Percentiles rank a stretch among this genome's conserved stretches.
Conservation (phyloP, 2,329 filamentous ascomycete genomes). For the Sporothrix phasma region DNA sequence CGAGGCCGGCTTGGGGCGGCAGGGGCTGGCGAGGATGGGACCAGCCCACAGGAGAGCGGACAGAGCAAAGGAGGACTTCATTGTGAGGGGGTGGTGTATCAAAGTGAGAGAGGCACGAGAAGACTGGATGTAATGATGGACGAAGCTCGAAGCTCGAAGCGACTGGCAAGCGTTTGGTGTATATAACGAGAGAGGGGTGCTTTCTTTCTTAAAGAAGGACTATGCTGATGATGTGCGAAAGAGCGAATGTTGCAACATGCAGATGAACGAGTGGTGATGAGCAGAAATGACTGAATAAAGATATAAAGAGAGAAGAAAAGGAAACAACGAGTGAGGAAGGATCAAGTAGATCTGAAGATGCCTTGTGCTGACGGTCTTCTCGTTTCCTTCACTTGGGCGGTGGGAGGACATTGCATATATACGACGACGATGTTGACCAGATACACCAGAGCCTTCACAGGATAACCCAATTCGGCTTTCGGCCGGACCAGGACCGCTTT, state of each 20-base stretch:
- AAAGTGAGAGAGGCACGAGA: background rate
- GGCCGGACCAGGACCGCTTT: background rate
- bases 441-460: no score
- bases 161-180: background rate
- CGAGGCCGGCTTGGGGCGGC: slow-evolving; percentile 2
- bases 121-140: background rate
- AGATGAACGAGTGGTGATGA: background rate
- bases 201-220: slow-evolving; percentile 4
- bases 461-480: background rate
- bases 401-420: background rate
- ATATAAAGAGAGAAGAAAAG: background rate
- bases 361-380: background rate
- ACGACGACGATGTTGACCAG: background rate
- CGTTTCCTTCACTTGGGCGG: background rate
- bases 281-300: background rate
- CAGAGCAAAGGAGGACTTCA: slow-evolving; percentile 2
- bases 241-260: background rate
- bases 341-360: background rate
- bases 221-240: background rate
- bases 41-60: slow-evolving; percentile 5
- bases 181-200: background rate
- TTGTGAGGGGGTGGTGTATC: background rate
- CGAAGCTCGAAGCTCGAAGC: background rate
- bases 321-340: slow-evolving; percentile 6
- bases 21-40: background rate